Percentiles rank a stretch among this genome's conserved stretches.
Evolutionary conservation across 1,139 yeast genomes (phyloP).

Genomic region (Suhomyces choctaworum): DNA sequence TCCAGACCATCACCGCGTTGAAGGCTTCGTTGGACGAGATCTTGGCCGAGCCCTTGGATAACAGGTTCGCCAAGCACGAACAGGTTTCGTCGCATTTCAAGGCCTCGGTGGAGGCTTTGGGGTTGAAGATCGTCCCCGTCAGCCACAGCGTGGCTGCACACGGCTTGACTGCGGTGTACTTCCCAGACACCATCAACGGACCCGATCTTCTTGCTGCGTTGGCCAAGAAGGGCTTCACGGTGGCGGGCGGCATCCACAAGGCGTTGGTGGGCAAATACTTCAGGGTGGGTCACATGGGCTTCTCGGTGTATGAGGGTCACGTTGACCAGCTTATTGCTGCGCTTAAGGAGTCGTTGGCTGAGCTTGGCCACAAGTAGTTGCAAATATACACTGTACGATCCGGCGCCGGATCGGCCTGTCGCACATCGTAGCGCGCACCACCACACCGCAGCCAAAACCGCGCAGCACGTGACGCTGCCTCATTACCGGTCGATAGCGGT

Average conservation of each 20-base stretch:
- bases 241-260: constrained; percentile 91
- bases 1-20: constrained; percentile 80
- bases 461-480: background rate
- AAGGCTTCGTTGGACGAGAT: constrained; percentile 77
- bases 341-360: constrained; percentile 28
- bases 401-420: background rate
- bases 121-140: constrained; percentile 69
- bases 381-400: background rate
- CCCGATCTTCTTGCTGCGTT: constrained; percentile 56
- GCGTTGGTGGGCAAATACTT: constrained; percentile 80
- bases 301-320: constrained; percentile 47
- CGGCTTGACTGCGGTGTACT: constrained; percentile 85
- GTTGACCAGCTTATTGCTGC: constrained; percentile 38
- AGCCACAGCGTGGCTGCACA: constrained; percentile 70
- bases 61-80: constrained; percentile 64
- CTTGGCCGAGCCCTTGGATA: constrained; percentile 56
- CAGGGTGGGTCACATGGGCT: constrained; percentile 96
- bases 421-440: no score
- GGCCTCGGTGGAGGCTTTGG: constrained; percentile 51
- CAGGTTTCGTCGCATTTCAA: constrained; percentile 68
- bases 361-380: constrained; percentile 9
- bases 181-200: constrained; percentile 75
- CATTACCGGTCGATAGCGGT: background rate
- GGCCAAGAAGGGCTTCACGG: constrained; percentile 67
- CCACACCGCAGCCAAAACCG: background rate